A percentile compares a stretch with the other conserved stretches of the same genome.
phyloP scores from a whole-genome alignment of 164 flowering plant genomes.

The Hamamelis virginiana region DNA sequence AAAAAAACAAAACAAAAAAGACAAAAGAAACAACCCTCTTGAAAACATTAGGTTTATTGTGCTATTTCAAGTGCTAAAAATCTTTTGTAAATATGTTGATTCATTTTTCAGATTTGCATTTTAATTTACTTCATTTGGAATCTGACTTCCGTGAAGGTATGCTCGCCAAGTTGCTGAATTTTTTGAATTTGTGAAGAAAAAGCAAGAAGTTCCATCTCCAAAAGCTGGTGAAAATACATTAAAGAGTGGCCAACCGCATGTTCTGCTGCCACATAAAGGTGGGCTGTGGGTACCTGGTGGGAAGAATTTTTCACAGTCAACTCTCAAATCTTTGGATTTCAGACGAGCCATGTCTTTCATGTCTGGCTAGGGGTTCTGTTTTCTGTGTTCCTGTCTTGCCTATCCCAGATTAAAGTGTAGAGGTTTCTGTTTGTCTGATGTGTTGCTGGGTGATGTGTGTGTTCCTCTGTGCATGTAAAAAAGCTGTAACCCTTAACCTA shows the following conservation, averaged over 20 bases:
- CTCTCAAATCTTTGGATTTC: conserved; percentile 62
- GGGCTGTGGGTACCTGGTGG: conserved; percentile 67
- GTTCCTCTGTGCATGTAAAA: conserved; percentile 10
- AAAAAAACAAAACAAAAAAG: no score
- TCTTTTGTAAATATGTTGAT: no score
- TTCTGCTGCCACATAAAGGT: conserved; percentile 55
- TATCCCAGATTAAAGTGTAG: conserved; percentile 6
- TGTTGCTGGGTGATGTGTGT: conserved; percentile 7
- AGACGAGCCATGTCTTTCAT: conserved; percentile 68
- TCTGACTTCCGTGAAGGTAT: conserved; percentile 51
- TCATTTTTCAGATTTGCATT: not conserved
- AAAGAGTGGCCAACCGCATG: conserved; percentile 29
- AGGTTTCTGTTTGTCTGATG: not conserved
- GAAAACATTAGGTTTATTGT: not conserved
- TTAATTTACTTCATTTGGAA: not conserved
- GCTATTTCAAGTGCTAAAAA: not conserved
- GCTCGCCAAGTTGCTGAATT: conserved; percentile 96
- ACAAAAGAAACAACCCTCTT: no score
- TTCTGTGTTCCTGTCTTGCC: not conserved
- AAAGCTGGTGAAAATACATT: conserved; percentile 20
- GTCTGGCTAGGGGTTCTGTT: conserved; percentile 33
- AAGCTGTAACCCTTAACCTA: not conserved
- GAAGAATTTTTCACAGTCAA: conserved; percentile 54
- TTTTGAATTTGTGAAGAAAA: conserved; percentile 89
- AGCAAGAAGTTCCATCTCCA: conserved; percentile 46